These are phyloP conservation scores for Fallopia convolvulus DNA, from an alignment of 148 eudicot species.

Conservation along the genomic window DNA sequence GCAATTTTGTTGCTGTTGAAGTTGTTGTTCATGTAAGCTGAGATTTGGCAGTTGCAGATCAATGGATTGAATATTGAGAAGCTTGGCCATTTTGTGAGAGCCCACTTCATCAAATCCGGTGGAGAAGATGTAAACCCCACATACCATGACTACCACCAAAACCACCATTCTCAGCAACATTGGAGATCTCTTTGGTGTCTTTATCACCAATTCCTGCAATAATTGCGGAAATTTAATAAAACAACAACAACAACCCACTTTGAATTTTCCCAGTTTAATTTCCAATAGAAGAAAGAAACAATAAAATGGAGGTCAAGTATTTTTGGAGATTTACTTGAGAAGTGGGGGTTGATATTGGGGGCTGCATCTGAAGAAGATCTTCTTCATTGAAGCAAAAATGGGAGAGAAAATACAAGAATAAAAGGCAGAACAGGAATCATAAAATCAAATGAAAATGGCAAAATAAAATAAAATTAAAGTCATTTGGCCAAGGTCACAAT, in stretches of 20 bases:
- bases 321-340: neutral
- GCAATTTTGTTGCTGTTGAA: constrained; percentile 8
- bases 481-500: constrained; percentile 11
- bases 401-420: neutral
- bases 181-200: constrained; percentile 57
- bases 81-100: constrained; percentile 13
- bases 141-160: constrained; percentile 41
- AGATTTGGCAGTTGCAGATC: constrained; percentile 24
- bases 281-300: neutral
- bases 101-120: constrained; percentile 32
- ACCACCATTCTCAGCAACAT: constrained; percentile 44
- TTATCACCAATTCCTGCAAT: constrained; percentile 18
- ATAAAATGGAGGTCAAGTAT: neutral
- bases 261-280: neutral
- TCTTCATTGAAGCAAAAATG: constrained; percentile 11
- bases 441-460: neutral
- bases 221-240: neutral
- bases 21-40: constrained; percentile 8
- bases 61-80: constrained; percentile 24
- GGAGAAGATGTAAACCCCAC: constrained; percentile 54
- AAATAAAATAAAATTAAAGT: neutral
- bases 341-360: constrained; percentile 14
- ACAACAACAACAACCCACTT: neutral
- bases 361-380: constrained; percentile 19
- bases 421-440: neutral